Evolutionary conservation across 1,284 basidiomycete genomes (phyloP), one percentile per base, ranked within the genome.

Genomic region (Ustanciosporium gigantosporum): DNA sequence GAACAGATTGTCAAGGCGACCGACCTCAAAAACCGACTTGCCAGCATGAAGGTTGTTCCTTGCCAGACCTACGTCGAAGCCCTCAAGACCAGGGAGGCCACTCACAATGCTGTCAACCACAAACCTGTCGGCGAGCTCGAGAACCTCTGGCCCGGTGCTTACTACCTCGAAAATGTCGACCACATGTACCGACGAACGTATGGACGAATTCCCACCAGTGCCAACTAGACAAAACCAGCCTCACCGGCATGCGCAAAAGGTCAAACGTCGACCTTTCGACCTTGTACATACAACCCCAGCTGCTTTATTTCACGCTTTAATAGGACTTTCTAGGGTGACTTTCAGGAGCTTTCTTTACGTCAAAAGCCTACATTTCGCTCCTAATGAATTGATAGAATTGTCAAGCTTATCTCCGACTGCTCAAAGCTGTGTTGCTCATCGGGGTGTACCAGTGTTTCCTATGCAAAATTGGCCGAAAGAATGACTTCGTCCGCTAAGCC

Each of bases 151-250:
- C 87, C 89, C 3, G 91, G 91, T 36, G 83, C 88, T 20, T 97
- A 88, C 83, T 98, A 97, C 84, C 88, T 99, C 68, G 87, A 89
- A 70, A 86, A 84, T 76, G 88, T 96, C 70, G 94, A 99, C 81
- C 81, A 84, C 74, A 93, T 92, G 82, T 95, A 88, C 85, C 84
- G 95, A 73, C 85, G 94, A 77, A 90, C 88, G 78, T 98, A 98
- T 81, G 70, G 46, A 25, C 57, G 68, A 35, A 59, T 61, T 29
- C 56, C 59, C 27, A 34, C 49, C 46, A 52, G 56, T 42, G 59
- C 59, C 45, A 62, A 62, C 41, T 62, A 55, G 32, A n/a, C n/a
- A n/a, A n/a, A n/a, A n/a, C n/a, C n/a, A n/a, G n/a, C n/a, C n/a
- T n/a, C n/a, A n/a, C n/a, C n/a, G n/a, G n/a, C n/a, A n/a, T n/a